Percentiles rank a stretch among this genome's conserved stretches.
Conservation (phyloP, 129 eudicot species). For the Flaveria trinervia region DNA sequence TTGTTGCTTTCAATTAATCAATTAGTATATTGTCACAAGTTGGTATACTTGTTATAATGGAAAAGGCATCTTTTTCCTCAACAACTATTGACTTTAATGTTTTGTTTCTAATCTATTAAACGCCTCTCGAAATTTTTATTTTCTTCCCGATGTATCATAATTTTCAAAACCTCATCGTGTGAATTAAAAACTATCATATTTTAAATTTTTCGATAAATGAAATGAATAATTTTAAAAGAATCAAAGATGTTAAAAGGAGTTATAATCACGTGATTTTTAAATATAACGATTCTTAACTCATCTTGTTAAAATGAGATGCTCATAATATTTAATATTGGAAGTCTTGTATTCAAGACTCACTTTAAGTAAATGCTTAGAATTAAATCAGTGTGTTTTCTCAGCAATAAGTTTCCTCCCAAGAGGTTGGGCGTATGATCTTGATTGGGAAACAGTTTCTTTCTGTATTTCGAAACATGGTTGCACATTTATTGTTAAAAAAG, state of each 20-base stretch:
- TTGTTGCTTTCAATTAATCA: constrained; percentile 24
- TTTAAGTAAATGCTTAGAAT: too few relatives aligned
- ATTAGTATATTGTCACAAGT: constrained; percentile 12
- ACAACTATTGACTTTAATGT: constrained; percentile 31
- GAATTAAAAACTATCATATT: not conserved
- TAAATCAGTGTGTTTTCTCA: too few relatives aligned
- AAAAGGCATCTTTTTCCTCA: constrained; percentile 9
- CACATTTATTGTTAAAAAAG: too few relatives aligned
- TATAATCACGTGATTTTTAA: not conserved
- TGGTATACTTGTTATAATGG: not conserved
- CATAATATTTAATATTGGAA: too few relatives aligned
- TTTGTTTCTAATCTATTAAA: not conserved
- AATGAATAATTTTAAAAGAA: not conserved
- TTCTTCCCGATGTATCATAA: not conserved
- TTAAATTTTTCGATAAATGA: not conserved
- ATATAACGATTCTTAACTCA: too few relatives aligned
- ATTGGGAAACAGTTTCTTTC: too few relatives aligned
- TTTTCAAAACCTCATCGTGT: constrained; percentile 3
- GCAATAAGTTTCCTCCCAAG: too few relatives aligned
- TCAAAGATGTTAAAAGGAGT: constrained; percentile 10
- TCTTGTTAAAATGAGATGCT: too few relatives aligned
- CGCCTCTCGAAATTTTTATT: not conserved
- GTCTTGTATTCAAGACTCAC: too few relatives aligned
- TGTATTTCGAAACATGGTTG: too few relatives aligned
- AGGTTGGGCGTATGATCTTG: too few relatives aligned